Evolutionary conservation across 2,329 filamentous ascomycete genomes (phyloP), one percentile per base, ranked within the genome.

Genomic region (Aspergillus sp.): DNA sequence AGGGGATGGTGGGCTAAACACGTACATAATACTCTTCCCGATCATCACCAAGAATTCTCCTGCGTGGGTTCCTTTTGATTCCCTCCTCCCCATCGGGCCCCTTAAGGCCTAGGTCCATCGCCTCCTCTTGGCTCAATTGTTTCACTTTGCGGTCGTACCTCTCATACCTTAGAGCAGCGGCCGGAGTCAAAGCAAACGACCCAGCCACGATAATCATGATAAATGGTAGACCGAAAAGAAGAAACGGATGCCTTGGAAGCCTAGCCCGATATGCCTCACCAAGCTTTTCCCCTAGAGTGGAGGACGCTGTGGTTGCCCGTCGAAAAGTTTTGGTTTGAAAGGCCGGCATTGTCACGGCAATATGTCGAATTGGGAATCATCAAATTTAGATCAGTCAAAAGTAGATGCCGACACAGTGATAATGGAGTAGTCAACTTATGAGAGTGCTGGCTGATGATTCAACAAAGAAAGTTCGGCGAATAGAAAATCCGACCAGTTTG

Each of bases 211-310:
- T 96, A 58, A 96, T 88, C 56, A 85, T 79, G 64, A 99, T 84
- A 75, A 99, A 99, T 0, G 95, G 96, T 4, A 99, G 82, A 2
- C 96, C 96, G 73, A 99, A 99, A 62, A 96, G 85, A 27, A 92
- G 79, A 74, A 99, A 99, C 1, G 95, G 96, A 68, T 90, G 91
- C 69, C 84, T 88, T 58, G 85, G 82, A 65, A 99, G 85, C 59
- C 85, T 75, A 33, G 84, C 79, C 57, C 95, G 90, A 79, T 99
- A 99, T 61, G 82, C 82, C 57, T 88, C 84, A 51, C 90, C 90
- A 66, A 96, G 77, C 11, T 84, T 85, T 75, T 86, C 86, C 62
- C 84, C 77, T 61, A 91, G 84, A 59, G 86, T 82, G 7, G 73
- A 74, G 8, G 75, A 74, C 19, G 69, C 70, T 8, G 73, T 74